A percentile compares a stretch with the other conserved stretches of the same genome.
These are phyloP conservation scores for Taiwanofungus camphoratus DNA, from an alignment of 1,284 basidiomycete species.

Conservation along the genomic window DNA sequence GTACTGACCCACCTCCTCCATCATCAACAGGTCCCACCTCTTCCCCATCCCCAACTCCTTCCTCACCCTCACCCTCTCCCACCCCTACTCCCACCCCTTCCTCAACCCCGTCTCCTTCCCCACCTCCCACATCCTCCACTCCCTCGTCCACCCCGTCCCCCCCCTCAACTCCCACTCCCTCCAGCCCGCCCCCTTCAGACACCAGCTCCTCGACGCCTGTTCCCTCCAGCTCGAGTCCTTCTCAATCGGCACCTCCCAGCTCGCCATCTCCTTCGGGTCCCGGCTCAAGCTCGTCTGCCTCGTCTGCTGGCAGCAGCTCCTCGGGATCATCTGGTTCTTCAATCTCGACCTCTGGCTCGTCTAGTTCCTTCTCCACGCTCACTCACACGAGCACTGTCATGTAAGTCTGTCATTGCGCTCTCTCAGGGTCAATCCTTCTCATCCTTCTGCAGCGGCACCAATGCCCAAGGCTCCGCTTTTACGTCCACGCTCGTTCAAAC, in stretches of 20 bases:
- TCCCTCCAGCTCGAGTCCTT: no score
- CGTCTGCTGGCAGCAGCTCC: no score
- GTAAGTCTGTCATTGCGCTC: background rate
- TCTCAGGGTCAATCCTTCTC: background rate
- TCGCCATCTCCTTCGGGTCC: no score
- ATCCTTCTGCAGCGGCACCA: conserved; percentile 17
- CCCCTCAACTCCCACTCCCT: background rate
- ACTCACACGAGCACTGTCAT: conserved; percentile 10
- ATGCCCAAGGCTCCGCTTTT: conserved; percentile 18
- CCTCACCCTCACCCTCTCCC: conserved; percentile 5
- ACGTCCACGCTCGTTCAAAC: conserved; percentile 18
- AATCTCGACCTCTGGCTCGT: conserved; percentile 2
- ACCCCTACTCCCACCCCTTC: conserved; percentile 4
- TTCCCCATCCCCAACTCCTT: conserved; percentile 5
- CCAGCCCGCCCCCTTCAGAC: no score
- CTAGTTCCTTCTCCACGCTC: background rate
- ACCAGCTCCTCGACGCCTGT: no score
- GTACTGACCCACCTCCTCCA: conserved; percentile 8
- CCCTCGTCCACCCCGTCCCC: conserved; percentile 3
- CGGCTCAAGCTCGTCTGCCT: no score
- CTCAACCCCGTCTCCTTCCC: conserved; percentile 3
- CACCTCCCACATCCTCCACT: conserved; percentile 1
- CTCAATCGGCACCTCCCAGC: no score
- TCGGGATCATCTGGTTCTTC: no score
- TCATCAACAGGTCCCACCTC: conserved; percentile 6